Evolutionary conservation across 495 filamentous ascomycete genomes (phyloP), one percentile per base, ranked within the genome.

Genomic region (Parathielavia hyrcaniae): DNA sequence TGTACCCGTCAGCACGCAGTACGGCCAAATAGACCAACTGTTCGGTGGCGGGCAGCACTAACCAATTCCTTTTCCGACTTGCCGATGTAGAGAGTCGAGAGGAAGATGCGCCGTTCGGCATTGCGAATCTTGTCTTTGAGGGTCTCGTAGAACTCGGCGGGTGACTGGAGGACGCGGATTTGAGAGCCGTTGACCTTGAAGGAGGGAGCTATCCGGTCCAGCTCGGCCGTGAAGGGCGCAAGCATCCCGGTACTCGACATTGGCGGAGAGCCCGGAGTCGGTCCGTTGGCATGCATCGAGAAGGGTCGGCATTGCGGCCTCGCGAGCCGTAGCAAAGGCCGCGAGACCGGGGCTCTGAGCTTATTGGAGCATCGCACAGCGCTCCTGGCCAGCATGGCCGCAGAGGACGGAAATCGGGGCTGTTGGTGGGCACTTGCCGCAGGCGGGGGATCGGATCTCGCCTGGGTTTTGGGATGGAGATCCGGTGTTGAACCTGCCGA

Each of bases 71-170:
- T 78, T 73, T 99, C 93, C 1, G 88, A 86, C 73, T 92, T 95
- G 61, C 93, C 93, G 65, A 99, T 91, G 67, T 99, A 99, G 34
- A 99, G 76, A 0, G 93, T 97, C 19, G 90, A 95, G 50, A 99
- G 76, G 69, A 91, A 99, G 64, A 99, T 86, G 60, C 89, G 81
- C 48, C 75, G 73, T 64, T 87, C 81, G 4, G 93, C 93, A 59
- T 80, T 81, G 38, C 79, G 79, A 63, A 99, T 97, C 75, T 90
- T 95, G 57, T 75, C 67, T 87, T 96, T 96, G 51, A 99, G 74
- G 7, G 86, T 87, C 45, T 85, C 82, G 65, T 96, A 97, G 72
- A 99, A 99, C 56, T 88, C 86, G 22, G 75, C 71, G 5, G 93
- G 95, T 1, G 85, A 84, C 57, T 84, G 81, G 14, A 99, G 63